These are phyloP conservation scores for Austropuccinia psidii DNA, from an alignment of 1,284 basidiomycete species.

Conservation along the genomic window DNA sequence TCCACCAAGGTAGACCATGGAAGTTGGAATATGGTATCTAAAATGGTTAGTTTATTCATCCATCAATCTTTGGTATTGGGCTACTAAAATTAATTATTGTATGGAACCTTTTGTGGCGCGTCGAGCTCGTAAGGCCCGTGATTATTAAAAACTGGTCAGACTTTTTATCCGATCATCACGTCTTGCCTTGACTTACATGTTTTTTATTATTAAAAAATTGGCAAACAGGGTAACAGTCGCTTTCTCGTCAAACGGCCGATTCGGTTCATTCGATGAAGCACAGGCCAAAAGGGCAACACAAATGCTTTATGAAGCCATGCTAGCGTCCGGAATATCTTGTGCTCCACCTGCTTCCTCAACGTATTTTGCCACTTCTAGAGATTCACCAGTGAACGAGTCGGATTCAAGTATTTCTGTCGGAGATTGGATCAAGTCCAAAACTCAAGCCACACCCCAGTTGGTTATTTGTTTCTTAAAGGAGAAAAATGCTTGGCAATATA, in stretches of 20 bases:
- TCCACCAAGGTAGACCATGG: background rate
- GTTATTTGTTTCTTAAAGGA: slow-evolving; percentile 24
- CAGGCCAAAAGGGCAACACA: background rate
- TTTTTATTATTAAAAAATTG: background rate
- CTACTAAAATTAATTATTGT: too few relatives aligned
- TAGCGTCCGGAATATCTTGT: slow-evolving; percentile 1
- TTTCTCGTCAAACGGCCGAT: background rate
- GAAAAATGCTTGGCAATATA: slow-evolving; percentile 32
- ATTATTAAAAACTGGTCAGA: slow-evolving; percentile 24
- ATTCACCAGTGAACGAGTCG: background rate
- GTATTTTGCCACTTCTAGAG: background rate
- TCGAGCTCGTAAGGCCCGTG: slow-evolving; percentile 9
- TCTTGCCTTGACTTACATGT: background rate
- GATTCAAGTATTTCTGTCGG: background rate
- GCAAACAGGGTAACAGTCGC: slow-evolving; percentile 1
- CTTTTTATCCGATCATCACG: background rate
- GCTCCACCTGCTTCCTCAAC: too few relatives aligned
- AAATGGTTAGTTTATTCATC: background rate
- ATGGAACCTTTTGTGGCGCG: too few relatives aligned
- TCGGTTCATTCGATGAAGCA: background rate
- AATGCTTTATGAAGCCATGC: background rate
- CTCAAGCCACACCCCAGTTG: slow-evolving; percentile 26
- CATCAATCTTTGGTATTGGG: background rate
- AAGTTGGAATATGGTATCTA: slow-evolving; percentile 17
- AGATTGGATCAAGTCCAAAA: slow-evolving; percentile 30